A percentile compares a stretch with the other conserved stretches of the same genome.
Evolutionary conservation across 1,139 yeast species (phyloP).

Genomic region (Chernovozyma aurita): DNA sequence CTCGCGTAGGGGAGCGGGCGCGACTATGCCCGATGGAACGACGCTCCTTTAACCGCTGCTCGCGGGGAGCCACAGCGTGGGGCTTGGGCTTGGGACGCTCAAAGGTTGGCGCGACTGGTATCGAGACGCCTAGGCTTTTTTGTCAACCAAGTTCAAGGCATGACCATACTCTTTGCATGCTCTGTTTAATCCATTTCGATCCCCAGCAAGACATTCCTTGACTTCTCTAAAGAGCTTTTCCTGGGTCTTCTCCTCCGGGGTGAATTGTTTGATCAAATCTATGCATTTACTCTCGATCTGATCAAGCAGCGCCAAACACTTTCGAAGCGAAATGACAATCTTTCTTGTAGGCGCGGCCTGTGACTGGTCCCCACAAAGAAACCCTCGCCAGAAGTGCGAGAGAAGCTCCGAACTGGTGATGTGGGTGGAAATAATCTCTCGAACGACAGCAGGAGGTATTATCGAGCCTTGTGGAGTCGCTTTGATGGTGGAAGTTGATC

Average conservation of each 20-base stretch:
- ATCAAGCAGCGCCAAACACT: conserved; percentile 5
- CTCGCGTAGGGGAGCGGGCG: no score
- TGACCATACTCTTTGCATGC: conserved; percentile 4
- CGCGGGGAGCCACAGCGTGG: no score
- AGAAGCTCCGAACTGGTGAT: conserved; percentile 40
- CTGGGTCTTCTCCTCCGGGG: conserved; percentile 4
- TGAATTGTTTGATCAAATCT: conserved; percentile 3
- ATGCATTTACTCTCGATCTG: conserved; percentile 4
- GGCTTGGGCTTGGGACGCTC: no score
- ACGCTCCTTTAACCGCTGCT: no score
- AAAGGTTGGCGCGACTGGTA: background rate
- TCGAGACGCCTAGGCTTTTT: no score
- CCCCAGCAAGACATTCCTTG: conserved; percentile 5
- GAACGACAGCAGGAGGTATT: conserved; percentile 23
- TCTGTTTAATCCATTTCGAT: conserved; percentile 4
- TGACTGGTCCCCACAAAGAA: conserved; percentile 23
- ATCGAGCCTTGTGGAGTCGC: conserved; percentile 11
- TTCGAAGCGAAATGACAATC: conserved; percentile 4
- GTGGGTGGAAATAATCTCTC: conserved; percentile 36
- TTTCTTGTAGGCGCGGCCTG: conserved; percentile 7
- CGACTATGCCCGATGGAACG: conserved; percentile 1
- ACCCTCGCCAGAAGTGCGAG: conserved; percentile 43
- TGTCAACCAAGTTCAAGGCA: conserved; percentile 5
- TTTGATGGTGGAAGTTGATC: conserved; percentile 10
- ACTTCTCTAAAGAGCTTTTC: conserved; percentile 5